A percentile compares a stretch with the other conserved stretches of the same genome.
Evolutionary conservation across 257 asterid species (phyloP).

Genomic region (Anisodus acutangulus): DNA sequence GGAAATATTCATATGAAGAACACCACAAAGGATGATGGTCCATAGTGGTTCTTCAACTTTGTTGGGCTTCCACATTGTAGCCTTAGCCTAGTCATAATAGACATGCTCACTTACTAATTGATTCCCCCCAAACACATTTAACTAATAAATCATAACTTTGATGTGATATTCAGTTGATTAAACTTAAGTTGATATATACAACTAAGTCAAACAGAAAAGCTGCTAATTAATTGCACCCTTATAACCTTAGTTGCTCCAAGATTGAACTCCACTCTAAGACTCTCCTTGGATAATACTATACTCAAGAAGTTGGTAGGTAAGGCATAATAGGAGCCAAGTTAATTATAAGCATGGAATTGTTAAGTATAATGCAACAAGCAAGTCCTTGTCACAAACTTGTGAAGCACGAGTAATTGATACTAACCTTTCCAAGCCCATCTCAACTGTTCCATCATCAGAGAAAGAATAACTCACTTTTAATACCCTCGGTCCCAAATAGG

Average conservation of each 20-base stretch:
- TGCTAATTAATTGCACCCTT: neutral
- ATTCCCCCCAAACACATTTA: neutral
- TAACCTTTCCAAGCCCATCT: neutral
- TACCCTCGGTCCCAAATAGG: neutral
- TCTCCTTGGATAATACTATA: neutral
- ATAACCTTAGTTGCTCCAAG: neutral
- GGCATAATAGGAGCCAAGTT: no score
- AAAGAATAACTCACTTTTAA: neutral
- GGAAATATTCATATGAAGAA: neutral
- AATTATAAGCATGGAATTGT: no score
- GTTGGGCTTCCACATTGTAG: conserved; percentile 10
- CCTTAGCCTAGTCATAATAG: neutral
- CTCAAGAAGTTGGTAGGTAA: neutral
- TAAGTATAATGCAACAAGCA: neutral
- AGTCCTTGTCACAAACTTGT: neutral
- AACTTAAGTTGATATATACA: neutral
- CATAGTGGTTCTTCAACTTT: neutral
- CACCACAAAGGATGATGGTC: neutral
- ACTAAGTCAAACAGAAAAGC: neutral
- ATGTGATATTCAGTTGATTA: neutral
- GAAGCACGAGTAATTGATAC: neutral
- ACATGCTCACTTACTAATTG: neutral
- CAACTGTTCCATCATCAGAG: neutral
- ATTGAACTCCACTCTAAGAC: neutral
- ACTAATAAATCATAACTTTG: neutral